phyloP scores from a whole-genome alignment of 805 yeast genomes.

The Torulaspora franciscae region DNA sequence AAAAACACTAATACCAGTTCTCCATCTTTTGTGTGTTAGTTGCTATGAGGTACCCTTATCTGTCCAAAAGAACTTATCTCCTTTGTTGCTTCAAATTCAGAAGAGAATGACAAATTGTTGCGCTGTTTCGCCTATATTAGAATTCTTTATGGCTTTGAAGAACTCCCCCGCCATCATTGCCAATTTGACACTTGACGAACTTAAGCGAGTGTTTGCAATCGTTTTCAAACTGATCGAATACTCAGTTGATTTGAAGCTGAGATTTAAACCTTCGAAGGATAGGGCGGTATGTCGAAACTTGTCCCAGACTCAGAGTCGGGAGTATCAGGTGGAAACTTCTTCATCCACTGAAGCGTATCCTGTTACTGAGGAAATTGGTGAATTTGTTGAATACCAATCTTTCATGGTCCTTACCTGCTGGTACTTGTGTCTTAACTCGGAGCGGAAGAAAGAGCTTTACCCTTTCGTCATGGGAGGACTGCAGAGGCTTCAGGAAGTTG shows the following conservation, averaged over 20 bases:
- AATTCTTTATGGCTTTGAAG: conserved; percentile 62
- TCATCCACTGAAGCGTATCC: conserved; percentile 50
- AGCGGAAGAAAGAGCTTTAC: conserved; percentile 55
- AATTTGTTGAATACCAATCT: conserved; percentile 58
- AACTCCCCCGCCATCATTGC: conserved; percentile 63
- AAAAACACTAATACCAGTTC: conserved; percentile 68
- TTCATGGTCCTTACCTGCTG: conserved; percentile 65
- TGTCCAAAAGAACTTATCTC: conserved; percentile 60
- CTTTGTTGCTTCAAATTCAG: conserved; percentile 69
- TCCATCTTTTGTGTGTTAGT: conserved; percentile 69
- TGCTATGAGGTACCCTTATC: conserved; percentile 77
- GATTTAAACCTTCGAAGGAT: conserved; percentile 7
- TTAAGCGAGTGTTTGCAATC: conserved; percentile 74
- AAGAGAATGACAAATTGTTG: conserved; percentile 65
- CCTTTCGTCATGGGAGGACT: conserved; percentile 60
- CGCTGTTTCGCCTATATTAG: conserved; percentile 69
- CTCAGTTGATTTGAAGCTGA: conserved; percentile 46
- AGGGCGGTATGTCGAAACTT: background rate
- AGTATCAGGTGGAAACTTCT: conserved; percentile 47
- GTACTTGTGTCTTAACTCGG: conserved; percentile 59
- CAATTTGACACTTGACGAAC: conserved; percentile 71
- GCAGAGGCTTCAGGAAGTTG: conserved; percentile 39
- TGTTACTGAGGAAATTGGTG: conserved; percentile 49
- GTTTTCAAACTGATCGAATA: conserved; percentile 75
- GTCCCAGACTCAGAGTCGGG: conserved; percentile 32